These are phyloP conservation scores for Colletotrichum incanum DNA, from an alignment of 2,329 filamentous ascomycete genomes.

Conservation along the genomic window DNA sequence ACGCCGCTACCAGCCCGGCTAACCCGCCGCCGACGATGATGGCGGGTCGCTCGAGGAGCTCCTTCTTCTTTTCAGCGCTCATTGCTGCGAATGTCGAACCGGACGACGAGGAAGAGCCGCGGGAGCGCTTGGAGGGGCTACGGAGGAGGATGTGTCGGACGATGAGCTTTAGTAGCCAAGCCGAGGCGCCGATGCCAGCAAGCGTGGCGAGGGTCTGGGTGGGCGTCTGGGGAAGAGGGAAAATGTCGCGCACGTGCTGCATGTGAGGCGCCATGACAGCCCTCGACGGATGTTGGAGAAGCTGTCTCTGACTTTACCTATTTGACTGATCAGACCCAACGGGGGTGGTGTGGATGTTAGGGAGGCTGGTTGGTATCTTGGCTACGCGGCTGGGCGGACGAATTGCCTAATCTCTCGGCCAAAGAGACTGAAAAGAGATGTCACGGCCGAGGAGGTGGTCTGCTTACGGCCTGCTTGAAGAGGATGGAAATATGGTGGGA, in stretches of 20 bases:
- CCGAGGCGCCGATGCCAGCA: constrained; percentile 34
- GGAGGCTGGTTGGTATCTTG: constrained; percentile 8
- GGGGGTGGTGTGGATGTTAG: background rate
- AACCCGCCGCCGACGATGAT: constrained; percentile 72
- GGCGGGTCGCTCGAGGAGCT: constrained; percentile 56
- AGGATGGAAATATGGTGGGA: background rate
- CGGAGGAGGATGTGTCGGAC: constrained; percentile 41
- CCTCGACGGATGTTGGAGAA: background rate
- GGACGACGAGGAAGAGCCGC: constrained; percentile 26
- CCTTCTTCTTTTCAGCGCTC: constrained; percentile 23
- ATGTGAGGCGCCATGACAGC: constrained; percentile 23
- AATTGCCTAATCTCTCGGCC: constrained; percentile 10
- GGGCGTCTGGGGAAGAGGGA: constrained; percentile 34
- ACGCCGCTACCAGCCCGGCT: constrained; percentile 73
- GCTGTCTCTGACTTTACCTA: background rate
- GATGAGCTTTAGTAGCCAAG: constrained; percentile 41
- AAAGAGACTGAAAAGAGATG: constrained; percentile 19
- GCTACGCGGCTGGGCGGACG: constrained; percentile 5
- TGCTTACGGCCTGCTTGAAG: constrained; percentile 5
- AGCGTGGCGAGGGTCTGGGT: constrained; percentile 36
- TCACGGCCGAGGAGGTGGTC: constrained; percentile 16
- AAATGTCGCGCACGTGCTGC: constrained; percentile 21
- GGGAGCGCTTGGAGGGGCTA: constrained; percentile 30
- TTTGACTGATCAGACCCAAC: background rate
- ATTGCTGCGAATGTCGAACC: constrained; percentile 37